Evolutionary conservation across 139 green algal genomes (phyloP), one percentile per base, ranked within the genome.

Genomic region (Penium margaritaceum): DNA sequence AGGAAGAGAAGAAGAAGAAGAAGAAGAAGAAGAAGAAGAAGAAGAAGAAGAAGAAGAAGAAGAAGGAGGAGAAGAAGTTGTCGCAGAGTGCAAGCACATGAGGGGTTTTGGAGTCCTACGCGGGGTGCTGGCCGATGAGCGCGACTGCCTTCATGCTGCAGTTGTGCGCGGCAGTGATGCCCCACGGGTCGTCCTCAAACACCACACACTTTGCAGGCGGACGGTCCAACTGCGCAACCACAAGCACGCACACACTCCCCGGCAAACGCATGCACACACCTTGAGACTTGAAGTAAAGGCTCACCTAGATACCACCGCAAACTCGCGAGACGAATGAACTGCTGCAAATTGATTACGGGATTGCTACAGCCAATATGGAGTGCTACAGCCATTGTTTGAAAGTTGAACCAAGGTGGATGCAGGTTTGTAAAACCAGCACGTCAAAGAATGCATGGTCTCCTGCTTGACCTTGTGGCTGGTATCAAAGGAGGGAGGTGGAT

Each of bases 101-200:
- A 5, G 62, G 27, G 43, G 27, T 12, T 5, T 14, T 65, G 9
- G 47, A 6, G 5, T 5, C 72, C 44, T 80, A 89, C 24, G 67
- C 83, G 5, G 47, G 71, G 54, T 89, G 78, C 1, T 71, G 38
- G n/a, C 87, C 87, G 38, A 87, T 76, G 30, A 91, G 79, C 15
- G 74, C 85, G 2, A 89, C 83, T 2, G 87, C 88, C 71, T 90
- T 91, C 85, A 95, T 93, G 53, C 84, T 91, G 83, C 87, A 92
- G 71, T 96, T 96, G 81, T 96, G 91, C 3, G 91, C 91, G 5
- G 91, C 91, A 0, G 89, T 87, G 27, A 96, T 66, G 39, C 84
- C 83, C 17, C 72, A 70, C 0, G 88, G 89, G 24, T 73, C 83
- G 63, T 71, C 70, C 6, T 85, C 84, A 85, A 96, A 96, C 4